Conservation (phyloP, 139 green algal genomes). For the Chlorella ohadii region DNA sequence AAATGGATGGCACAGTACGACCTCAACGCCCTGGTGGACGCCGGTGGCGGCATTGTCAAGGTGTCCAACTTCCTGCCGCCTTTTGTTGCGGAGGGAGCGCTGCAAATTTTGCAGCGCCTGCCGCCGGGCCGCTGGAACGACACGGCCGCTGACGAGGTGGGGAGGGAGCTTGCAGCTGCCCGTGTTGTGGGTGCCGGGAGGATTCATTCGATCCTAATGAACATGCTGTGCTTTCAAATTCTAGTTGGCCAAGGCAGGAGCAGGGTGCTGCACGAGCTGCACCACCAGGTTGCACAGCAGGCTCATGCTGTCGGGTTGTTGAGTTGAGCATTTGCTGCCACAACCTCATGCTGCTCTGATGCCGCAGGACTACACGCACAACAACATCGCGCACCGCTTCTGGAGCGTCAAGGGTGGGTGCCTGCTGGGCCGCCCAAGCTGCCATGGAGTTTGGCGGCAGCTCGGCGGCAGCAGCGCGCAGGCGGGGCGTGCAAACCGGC, state of each 20-base stretch:
- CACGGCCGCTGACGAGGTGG: conserved; percentile 28
- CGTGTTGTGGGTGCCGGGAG: too few species aligned
- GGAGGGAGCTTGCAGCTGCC: too few species aligned
- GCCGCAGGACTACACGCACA: conserved; percentile 24
- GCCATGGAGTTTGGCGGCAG: background rate
- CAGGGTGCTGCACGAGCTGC: too few species aligned
- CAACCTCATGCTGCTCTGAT: too few species aligned
- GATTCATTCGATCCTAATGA: too few species aligned
- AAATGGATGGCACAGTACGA: conserved; percentile 43
- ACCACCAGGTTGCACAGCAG: too few species aligned
- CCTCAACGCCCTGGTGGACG: conserved; percentile 36
- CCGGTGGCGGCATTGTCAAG: conserved; percentile 31
- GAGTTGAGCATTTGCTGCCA: too few species aligned
- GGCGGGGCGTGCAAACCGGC: too few species aligned
- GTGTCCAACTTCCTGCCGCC: conserved; percentile 53
- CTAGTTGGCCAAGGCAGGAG: too few species aligned
- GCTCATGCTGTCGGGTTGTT: too few species aligned
- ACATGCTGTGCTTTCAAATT: too few species aligned
- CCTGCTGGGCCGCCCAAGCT: background rate
- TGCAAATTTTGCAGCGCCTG: conserved; percentile 32
- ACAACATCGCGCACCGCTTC: conserved; percentile 21
- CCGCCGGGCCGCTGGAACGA: conserved; percentile 38
- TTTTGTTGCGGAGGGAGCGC: conserved; percentile 50
- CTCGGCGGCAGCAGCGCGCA: conserved; percentile 8
- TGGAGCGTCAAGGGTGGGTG: conserved; percentile 7